Conservation (phyloP, 441 rosid genomes). For the Arabidopsis hybrid region DNA sequence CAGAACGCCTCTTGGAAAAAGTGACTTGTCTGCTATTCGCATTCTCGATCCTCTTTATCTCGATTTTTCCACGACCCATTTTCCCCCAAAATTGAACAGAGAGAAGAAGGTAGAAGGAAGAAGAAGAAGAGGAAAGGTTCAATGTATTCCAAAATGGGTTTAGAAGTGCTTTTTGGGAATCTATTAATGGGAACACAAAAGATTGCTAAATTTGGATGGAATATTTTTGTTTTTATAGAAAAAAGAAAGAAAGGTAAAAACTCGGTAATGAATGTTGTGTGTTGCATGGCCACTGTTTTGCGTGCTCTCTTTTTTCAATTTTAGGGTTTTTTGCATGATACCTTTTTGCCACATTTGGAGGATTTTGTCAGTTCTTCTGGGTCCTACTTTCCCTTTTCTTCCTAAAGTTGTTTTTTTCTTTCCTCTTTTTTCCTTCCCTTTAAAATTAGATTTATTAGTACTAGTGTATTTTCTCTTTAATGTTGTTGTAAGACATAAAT, state of each 20-base stretch:
- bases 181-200: constrained; percentile 42
- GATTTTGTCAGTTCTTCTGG: constrained; percentile 43
- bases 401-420: constrained; percentile 13
- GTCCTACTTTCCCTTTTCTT: constrained; percentile 46
- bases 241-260: constrained; percentile 38
- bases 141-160: constrained; percentile 9
- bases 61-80: constrained; percentile 97
- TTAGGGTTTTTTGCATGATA: constrained; percentile 55
- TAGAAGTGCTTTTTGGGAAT: constrained; percentile 34
- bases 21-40: constrained; percentile 97
- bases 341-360: constrained; percentile 67
- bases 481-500: too few species aligned
- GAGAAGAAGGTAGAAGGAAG: not conserved
- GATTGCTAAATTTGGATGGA: constrained; percentile 60
- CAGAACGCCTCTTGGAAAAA: constrained; percentile 92
- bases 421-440: not conserved
- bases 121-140: not conserved
- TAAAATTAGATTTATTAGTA: not conserved
- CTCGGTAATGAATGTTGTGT: constrained; percentile 30
- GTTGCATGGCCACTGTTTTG: constrained; percentile 74
- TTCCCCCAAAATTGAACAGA: constrained; percentile 6
- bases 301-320: constrained; percentile 57
- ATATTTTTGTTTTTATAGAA: constrained; percentile 20
- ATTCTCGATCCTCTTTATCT: constrained; percentile 94
- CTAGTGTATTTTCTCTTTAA: not conserved